These are phyloP conservation scores for Fusarium mangiferae DNA, from an alignment of 2,329 filamentous ascomycete genomes.

Conservation along the genomic window DNA sequence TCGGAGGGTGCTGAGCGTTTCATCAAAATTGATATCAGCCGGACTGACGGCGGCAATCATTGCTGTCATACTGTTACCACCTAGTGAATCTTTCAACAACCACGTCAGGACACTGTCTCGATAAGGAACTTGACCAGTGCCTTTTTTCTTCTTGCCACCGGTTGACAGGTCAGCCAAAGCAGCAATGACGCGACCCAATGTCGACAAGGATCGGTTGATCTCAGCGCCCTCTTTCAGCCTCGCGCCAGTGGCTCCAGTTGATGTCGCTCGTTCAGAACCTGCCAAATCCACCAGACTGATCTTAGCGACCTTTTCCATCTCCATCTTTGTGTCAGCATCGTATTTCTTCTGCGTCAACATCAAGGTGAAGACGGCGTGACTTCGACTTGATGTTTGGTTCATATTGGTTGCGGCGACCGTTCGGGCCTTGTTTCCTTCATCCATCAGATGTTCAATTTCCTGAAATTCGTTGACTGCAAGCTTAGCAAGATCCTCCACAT, in stretches of 20 bases:
- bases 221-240: constrained; percentile 97
- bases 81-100: constrained; percentile 95
- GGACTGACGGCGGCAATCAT: constrained; percentile 99
- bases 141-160: constrained; percentile 81
- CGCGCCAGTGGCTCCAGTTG: constrained; percentile 94
- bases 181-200: constrained; percentile 95
- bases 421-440: constrained; percentile 98
- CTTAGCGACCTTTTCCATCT: constrained; percentile 96
- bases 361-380: constrained; percentile 96
- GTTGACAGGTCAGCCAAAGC: constrained; percentile 91
- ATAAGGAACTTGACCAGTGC: constrained; percentile 84
- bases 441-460: constrained; percentile 98
- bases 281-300: constrained; percentile 98
- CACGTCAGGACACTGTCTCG: constrained; percentile 97
- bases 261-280: constrained; percentile 96
- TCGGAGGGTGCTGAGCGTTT: constrained; percentile 92
- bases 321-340: constrained; percentile 94
- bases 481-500: constrained; percentile 97
- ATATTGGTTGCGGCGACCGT: constrained; percentile 99
- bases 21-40: constrained; percentile 98
- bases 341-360: constrained; percentile 94
- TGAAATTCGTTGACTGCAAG: constrained; percentile 91
- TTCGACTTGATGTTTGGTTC: constrained; percentile 99
- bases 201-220: constrained; percentile 97
- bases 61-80: constrained; percentile 98